Evolutionary conservation across 441 rosid species (phyloP).

Genomic region (Aleurites moluccanus): DNA sequence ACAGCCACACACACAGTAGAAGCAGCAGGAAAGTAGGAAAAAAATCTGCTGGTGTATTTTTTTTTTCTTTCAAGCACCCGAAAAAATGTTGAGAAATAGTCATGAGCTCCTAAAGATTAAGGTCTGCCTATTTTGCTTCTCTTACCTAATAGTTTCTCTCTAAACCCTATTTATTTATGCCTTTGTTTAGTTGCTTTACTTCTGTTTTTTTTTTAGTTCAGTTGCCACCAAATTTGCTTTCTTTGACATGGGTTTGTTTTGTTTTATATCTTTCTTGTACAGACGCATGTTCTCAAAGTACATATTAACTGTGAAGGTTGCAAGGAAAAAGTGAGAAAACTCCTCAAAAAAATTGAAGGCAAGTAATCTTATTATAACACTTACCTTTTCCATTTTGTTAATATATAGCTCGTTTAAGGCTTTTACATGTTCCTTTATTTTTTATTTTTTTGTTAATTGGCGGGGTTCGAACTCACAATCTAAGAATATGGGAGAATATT

Average conservation of each 20-base stretch:
- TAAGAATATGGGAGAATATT: too few relatives aligned
- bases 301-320: conserved; percentile 82
- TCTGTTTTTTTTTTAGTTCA: not conserved
- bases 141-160: not conserved
- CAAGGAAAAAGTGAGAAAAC: conserved; percentile 61
- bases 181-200: not conserved
- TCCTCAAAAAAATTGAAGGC: conserved; percentile 72
- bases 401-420: too few relatives aligned
- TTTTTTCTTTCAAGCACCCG: not conserved
- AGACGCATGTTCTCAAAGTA: conserved; percentile 67
- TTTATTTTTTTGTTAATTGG: not conserved
- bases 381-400: not conserved
- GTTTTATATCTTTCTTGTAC: conserved; percentile 2
- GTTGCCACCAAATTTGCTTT: not conserved
- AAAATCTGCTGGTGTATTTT: not conserved
- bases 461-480: too few relatives aligned
- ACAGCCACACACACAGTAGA: not conserved
- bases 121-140: conserved; percentile 13
- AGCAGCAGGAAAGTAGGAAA: not conserved
- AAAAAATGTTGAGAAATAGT: conserved; percentile 40
- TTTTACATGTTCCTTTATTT: not conserved
- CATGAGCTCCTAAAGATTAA: conserved; percentile 39
- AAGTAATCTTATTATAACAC: not conserved
- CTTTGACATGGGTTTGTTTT: conserved; percentile 1
- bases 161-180: not conserved